Base-by-base conservation (phyloP, 2,329 filamentous ascomycete genomes). In the Pestalotiopsis sp. region DNA sequence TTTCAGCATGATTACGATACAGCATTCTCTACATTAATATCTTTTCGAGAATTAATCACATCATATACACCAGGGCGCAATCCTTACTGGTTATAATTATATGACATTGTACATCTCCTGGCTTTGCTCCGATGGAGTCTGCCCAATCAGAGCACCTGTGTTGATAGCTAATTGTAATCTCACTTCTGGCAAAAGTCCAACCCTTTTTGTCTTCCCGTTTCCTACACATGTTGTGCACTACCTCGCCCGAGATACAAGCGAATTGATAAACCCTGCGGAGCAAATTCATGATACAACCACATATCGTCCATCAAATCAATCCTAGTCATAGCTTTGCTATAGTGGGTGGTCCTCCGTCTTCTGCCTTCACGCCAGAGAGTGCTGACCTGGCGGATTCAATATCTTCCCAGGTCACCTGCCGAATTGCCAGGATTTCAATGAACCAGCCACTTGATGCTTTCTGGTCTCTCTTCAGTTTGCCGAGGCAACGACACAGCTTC, bases 401-500 rank as follows among this genome's bases (percentile, higher is more conserved):
- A 45, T 77, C 68, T 59, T 69, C 67, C 73, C 71, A 76, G 65
- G 70, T 69, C 25, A 73, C 67, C 66, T 77, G 73, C 36, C 69
- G 71, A n/a, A 78, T 76, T 20, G 66, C 67, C 3, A 77, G 65
- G 66, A 78, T 68, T 7, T 71, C 68, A 59, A 75, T 74, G 52
- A 70, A 73, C 70, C 76, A 74, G 9, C 77, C 74, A 23, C 73
- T 70, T 27, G 69, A 64, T 14, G 66, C 68, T 64, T 72, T 77
- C 9, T 67, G 23, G 25, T 76, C 77, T 66, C 64, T 76, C 52
- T 69, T 71, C 6, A 75, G 73, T 64, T 71, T 75, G 52, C 75
- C 78, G 49, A 77, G 36, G 65, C 76, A 77, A 65, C 75, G 71
- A 64, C 76, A 77, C 13, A 77, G 67, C 65, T 70, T 74, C 25